Evolutionary conservation across 75 land plant genomes (phyloP).

Genomic region (Picea glauca): DNA sequence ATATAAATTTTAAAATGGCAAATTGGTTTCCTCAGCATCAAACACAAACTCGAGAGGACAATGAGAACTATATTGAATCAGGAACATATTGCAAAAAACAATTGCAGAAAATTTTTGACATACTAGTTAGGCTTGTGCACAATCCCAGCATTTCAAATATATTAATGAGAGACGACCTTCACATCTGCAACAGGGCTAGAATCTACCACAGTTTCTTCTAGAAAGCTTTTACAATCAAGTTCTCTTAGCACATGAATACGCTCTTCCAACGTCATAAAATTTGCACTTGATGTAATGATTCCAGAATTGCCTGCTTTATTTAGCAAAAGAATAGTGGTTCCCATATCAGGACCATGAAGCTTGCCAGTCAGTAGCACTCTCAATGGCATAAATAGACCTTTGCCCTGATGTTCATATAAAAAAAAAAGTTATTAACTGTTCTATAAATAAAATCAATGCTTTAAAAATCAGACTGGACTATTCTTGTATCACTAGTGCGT

Average conservation of each 20-base stretch:
- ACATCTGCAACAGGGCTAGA: not conserved
- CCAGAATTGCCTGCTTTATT: constrained; percentile 57
- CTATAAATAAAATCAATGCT: not conserved
- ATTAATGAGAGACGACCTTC: constrained; percentile 8
- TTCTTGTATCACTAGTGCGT: not conserved
- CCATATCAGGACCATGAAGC: constrained; percentile 87
- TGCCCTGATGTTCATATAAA: constrained; percentile 55
- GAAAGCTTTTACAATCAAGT: constrained; percentile 61
- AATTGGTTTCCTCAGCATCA: too few relatives aligned
- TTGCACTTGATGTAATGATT: constrained; percentile 45
- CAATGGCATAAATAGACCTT: constrained; percentile 90
- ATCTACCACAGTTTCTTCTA: not conserved
- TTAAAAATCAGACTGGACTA: not conserved
- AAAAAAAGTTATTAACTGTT: not conserved
- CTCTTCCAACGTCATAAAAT: constrained; percentile 58
- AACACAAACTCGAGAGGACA: too few relatives aligned
- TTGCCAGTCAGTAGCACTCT: constrained; percentile 84
- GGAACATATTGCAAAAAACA: not conserved
- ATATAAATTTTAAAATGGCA: too few relatives aligned
- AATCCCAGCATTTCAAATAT: not conserved
- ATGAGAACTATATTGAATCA: not conserved
- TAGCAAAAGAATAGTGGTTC: constrained; percentile 48
- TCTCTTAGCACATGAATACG: constrained; percentile 60
- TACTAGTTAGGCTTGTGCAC: not conserved
- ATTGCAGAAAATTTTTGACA: too few relatives aligned